Evolutionary conservation across 2,329 filamentous ascomycete genomes (phyloP).

Genomic region (Rhynchosporium graminicola): DNA sequence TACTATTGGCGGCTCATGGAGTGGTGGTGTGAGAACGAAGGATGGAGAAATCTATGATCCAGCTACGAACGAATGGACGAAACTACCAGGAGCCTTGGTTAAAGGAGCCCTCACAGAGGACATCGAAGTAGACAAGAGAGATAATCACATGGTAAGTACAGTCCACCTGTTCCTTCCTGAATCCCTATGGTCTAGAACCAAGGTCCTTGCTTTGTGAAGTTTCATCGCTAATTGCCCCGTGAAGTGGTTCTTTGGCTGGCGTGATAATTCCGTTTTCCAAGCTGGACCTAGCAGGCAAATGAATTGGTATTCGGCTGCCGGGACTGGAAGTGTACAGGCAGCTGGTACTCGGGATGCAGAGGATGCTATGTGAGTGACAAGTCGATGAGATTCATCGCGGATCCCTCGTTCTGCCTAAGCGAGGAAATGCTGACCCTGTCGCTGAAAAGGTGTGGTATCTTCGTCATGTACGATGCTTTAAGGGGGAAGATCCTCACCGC

Average conservation of each 20-base stretch:
- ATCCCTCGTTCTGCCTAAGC: slow-evolving; percentile 42
- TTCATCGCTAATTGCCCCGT: too few relatives aligned
- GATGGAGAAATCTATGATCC: slow-evolving; percentile 54
- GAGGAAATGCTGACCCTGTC: not conserved
- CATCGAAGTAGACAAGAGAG: slow-evolving; percentile 46
- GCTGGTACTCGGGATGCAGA: slow-evolving; percentile 49
- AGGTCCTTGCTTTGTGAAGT: too few relatives aligned
- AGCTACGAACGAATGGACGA: slow-evolving; percentile 48
- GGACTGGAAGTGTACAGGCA: slow-evolving; percentile 44
- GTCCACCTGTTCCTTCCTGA: too few relatives aligned
- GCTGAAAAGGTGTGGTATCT: not conserved
- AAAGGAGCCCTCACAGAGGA: slow-evolving; percentile 54
- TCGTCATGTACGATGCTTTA: slow-evolving; percentile 18
- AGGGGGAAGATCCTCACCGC: slow-evolving; percentile 55
- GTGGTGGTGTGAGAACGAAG: not conserved
- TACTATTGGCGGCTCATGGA: slow-evolving; percentile 7
- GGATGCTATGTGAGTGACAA: slow-evolving; percentile 56
- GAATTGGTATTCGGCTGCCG: slow-evolving; percentile 56
- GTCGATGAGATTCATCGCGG: slow-evolving; percentile 31
- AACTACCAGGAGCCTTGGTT: slow-evolving; percentile 46
- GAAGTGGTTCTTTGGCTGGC: slow-evolving; percentile 43
- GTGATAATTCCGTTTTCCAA: slow-evolving; percentile 31
- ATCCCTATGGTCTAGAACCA: too few relatives aligned
- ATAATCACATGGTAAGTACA: slow-evolving; percentile 48
- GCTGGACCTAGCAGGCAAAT: slow-evolving; percentile 44